These are phyloP conservation scores for Podospora pseudoanserina DNA, from an alignment of 495 filamentous ascomycete species.

Conservation along the genomic window DNA sequence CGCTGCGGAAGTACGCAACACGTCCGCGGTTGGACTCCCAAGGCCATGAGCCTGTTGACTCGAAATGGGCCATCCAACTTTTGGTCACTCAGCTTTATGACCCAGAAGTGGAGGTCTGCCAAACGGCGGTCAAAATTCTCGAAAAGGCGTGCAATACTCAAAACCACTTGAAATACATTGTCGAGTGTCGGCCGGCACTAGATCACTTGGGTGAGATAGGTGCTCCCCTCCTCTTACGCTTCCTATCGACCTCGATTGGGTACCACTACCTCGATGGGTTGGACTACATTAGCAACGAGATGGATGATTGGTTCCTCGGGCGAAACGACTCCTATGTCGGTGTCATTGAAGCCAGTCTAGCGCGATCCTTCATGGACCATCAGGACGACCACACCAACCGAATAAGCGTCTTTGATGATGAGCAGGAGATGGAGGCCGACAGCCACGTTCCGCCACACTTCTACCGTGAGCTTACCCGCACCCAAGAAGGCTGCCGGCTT, in stretches of 20 bases:
- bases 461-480: constrained; percentile 91
- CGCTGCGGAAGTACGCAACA: constrained; percentile 77
- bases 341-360: constrained; percentile 93
- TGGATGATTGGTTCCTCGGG: constrained; percentile 98
- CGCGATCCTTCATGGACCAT: constrained; percentile 73
- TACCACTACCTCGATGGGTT: constrained; percentile 96
- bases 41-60: constrained; percentile 43
- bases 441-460: constrained; percentile 86
- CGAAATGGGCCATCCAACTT: constrained; percentile 93
- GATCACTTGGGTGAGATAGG: constrained; percentile 97
- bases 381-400: constrained; percentile 52
- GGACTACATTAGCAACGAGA: constrained; percentile 97
- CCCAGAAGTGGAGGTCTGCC: constrained; percentile 92
- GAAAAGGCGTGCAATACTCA: constrained; percentile 95
- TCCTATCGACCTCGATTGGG: constrained; percentile 89
- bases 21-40: constrained; percentile 37
- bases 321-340: constrained; percentile 92
- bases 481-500: constrained; percentile 84
- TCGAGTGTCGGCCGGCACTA: constrained; percentile 90
- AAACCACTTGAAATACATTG: constrained; percentile 86
- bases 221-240: constrained; percentile 85
- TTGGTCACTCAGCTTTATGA: constrained; percentile 97
- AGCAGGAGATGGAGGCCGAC: constrained; percentile 49
- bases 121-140: constrained; percentile 90
- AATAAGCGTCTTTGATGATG: constrained; percentile 52